Evolutionary conservation across 139 green algal genomes (phyloP), one percentile per base, ranked within the genome.

Genomic region (Tetradesmus obliquus): DNA sequence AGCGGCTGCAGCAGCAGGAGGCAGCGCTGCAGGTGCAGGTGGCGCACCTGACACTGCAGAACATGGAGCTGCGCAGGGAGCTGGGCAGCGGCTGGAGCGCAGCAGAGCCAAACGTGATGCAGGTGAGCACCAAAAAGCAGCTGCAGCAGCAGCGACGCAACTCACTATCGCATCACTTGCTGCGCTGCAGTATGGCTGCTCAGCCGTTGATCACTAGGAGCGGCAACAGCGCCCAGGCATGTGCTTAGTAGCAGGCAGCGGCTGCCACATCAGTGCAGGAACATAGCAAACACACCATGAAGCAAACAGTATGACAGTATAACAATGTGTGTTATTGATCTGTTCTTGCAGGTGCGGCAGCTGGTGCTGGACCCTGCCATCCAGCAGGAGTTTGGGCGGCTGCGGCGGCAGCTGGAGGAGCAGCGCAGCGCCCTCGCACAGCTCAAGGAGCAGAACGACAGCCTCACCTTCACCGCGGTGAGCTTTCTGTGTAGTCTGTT

Each of bases 281-380:
- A 45, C 32, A 45, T 45, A 45, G 32, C 32, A 45, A 45, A 45
- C 32, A 45, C 32, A 45, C 32, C 32, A 45, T 45, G 32, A 45
- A 45, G 32, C 32, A 45, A 45, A 45, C 32, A 45, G 32, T 45
- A 45, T 45, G 32, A 45, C 32, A 45, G 32, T 45, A 45, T 45
- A 45, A 45, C 32, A 45, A 45, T 84, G 32, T 32, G 19, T 8
- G 32, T 57, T 54, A 10, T n/a, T 54, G 32, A 12, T 17, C 72
- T 66, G 60, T 19, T 3, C 66, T 6, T 76, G 58, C 88, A 91
- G 88, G 89, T 92, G 57, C 89, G 82, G 19, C 89, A 92, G 89
- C 89, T 92, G 81, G 51, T 92, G 66, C 62, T 92, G 3, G 89
- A 92, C 62, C 89, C 89, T 58, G 89, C 89, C 8, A 55, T 92